Evolutionary conservation across 2,329 filamentous ascomycete species (phyloP).

Genomic region (Aspergillus brunneoviolaceus): DNA sequence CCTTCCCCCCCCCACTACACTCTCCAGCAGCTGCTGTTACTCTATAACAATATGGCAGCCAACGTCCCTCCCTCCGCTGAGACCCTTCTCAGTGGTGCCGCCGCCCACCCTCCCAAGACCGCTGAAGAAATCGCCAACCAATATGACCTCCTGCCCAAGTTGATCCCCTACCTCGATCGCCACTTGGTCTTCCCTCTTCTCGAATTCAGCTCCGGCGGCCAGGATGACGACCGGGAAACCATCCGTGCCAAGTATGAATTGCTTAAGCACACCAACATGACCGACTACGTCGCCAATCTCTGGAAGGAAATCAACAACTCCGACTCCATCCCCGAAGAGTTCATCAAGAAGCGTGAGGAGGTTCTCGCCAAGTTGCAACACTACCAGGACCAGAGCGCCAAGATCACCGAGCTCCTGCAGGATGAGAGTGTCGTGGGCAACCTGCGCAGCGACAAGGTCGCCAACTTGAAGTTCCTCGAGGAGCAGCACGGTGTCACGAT

Average conservation of each 20-base stretch:
- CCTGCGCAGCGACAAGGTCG: constrained; percentile 92
- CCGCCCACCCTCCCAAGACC: constrained; percentile 44
- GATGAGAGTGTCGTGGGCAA: constrained; percentile 88
- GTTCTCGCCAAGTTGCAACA: constrained; percentile 79
- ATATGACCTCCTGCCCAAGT: constrained; percentile 80
- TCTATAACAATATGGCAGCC: constrained; percentile 53
- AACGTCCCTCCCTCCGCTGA: constrained; percentile 51
- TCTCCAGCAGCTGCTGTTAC: constrained; percentile 14
- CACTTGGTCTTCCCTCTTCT: constrained; percentile 96
- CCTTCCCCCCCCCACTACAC: constrained; percentile 17
- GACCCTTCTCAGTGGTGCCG: constrained; percentile 50
- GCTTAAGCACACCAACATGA: constrained; percentile 98
- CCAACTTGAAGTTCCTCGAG: constrained; percentile 97
- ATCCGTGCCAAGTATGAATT: constrained; percentile 88
- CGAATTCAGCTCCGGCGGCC: constrained; percentile 75
- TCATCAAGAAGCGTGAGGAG: constrained; percentile 82
- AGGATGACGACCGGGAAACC: constrained; percentile 76
- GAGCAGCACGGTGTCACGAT: constrained; percentile 92
- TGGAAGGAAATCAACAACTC: constrained; percentile 86
- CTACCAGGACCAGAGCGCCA: constrained; percentile 82
- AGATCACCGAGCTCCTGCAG: constrained; percentile 81
- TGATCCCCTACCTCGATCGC: constrained; percentile 89
- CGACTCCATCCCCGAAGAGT: constrained; percentile 76
- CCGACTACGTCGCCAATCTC: constrained; percentile 89
- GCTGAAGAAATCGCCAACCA: constrained; percentile 62